These are phyloP conservation scores for Dactylellina parvicollis DNA, from an alignment of 2,329 filamentous ascomycete species.

Conservation along the genomic window DNA sequence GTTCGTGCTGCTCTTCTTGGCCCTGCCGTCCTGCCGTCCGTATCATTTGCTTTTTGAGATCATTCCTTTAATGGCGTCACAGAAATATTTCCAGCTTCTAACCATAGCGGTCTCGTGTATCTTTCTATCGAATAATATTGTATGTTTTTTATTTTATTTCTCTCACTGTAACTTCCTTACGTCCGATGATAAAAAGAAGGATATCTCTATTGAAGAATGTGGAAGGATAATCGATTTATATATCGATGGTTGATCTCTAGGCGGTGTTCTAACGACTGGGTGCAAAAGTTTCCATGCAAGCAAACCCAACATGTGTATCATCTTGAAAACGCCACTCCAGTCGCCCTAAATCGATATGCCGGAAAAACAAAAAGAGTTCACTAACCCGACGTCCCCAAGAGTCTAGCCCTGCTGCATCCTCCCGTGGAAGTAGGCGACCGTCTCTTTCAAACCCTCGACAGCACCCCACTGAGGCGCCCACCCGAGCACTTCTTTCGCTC, in stretches of 20 bases:
- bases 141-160: constrained; percentile 24
- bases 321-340: not conserved
- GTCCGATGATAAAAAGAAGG: too few relatives aligned
- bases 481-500: constrained; percentile 57
- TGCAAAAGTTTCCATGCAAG: not conserved
- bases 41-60: constrained; percentile 17
- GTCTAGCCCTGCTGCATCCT: constrained; percentile 30
- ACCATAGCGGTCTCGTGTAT: constrained; percentile 52
- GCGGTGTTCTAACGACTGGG: too few relatives aligned
- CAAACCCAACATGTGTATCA: not conserved
- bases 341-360: not conserved
- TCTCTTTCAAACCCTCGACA: constrained; percentile 58
- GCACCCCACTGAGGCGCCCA: constrained; percentile 58
- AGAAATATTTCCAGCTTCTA: constrained; percentile 31
- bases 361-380: not conserved
- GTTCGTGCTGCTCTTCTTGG: not conserved
- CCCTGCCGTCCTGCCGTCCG: not conserved
- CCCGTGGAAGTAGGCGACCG: constrained; percentile 54
- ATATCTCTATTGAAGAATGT: too few relatives aligned
- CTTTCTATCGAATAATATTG: constrained; percentile 17
- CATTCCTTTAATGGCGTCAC: constrained; percentile 39
- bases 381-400: not conserved
- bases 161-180: too few relatives aligned
- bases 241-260: too few relatives aligned
- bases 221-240: too few relatives aligned